Evolutionary conservation across 129 eudicot genomes (phyloP), one percentile per base, ranked within the genome.

Genomic region (Helianthus tuberosus): DNA sequence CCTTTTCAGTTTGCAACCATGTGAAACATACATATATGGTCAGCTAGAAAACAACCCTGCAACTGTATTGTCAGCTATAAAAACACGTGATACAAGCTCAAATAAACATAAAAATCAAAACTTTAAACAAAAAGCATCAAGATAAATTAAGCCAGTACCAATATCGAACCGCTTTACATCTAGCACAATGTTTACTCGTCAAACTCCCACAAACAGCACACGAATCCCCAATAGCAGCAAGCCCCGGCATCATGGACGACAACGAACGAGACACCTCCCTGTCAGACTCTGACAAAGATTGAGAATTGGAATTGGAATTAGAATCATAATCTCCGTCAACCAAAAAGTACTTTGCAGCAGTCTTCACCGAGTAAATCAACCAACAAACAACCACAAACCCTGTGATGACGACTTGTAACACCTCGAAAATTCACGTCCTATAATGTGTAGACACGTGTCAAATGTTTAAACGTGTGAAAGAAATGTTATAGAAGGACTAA

Each of bases 161-260:
- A 66, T 92, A 92, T 74, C 79, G 82, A 65, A 79, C 91, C 57
- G 62, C 66, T 81, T 92, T 92, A 79, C 98, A 92, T 29, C 85
- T 76, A 15, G 98, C 57, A 72, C 98, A 92, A 0, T 79, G 80
- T 69, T 87, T 89, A 47, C 62, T 79, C 13, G 91, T 81, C 48
- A n/a, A 43, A n/a, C 75, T 79, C 13, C 89, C 84, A 73, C 98
- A 92, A 0, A 89, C 91, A 44, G 64, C 89, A 61, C 98, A 93
- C 11, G 77, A n/a, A 35, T 83, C 85, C 48, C 64, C 8, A 5
- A n/a, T 25, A 2, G 51, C 58, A 3, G 63, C 70, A 36, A 78
- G 11, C 5, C 78, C 92, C 36, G 79, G 75, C 82, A 80, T 81
- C 57, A 79, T 59, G 68, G 77, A 60, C 59, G 59, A 29, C 59